Base-by-base conservation (phyloP, 805 yeast genomes). In the Diddensiella transvaalensis region DNA sequence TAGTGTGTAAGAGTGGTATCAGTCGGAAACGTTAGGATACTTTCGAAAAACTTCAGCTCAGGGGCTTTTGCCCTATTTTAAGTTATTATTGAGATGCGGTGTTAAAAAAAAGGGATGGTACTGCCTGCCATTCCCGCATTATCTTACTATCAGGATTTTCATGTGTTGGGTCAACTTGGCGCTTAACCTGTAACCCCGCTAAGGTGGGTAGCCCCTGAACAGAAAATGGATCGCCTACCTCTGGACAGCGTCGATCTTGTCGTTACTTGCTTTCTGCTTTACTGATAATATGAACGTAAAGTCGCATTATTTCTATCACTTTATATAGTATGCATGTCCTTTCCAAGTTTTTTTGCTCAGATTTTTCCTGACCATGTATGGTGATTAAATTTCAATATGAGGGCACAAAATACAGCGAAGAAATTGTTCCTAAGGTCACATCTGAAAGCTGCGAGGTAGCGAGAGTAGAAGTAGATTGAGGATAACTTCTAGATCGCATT, bases 351-450 rank as follows among this genome's bases (percentile, higher is more conserved):
- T 46, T 24, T 44, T 42, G 44, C 49, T 52, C 33, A 40, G 42
- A 10, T 44, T 33, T 22, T 22, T 35, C 4, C 49, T 46, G 15
- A 46, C 11, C n/a, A n/a, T n/a, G n/a, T n/a, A n/a, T n/a, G n/a
- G n/a, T n/a, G n/a, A n/a, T n/a, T n/a, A 21, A 46, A n/a, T 29
- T 51, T 22, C n/a, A 52, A 38, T 2, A 38, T 38, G 6, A 44
- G 19, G 13, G 40, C 38, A 17, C 40, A 44, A 8, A 38, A 19
- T 5, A 47, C 21, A 4, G 55, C 52, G 13, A 42, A 24, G 19
- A 49, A 39, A 38, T 46, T 13, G n/a, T 49, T 46, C 6, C 42
- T 51, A 2, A 53, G 50, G 33, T 49, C 49, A 46, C 47, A 46
- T 24, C 37, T 38, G 36, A 52, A 46, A 18, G 55, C 53, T 4